Conservation (phyloP, 306 rosid species). For the Dryas drummondii region DNA sequence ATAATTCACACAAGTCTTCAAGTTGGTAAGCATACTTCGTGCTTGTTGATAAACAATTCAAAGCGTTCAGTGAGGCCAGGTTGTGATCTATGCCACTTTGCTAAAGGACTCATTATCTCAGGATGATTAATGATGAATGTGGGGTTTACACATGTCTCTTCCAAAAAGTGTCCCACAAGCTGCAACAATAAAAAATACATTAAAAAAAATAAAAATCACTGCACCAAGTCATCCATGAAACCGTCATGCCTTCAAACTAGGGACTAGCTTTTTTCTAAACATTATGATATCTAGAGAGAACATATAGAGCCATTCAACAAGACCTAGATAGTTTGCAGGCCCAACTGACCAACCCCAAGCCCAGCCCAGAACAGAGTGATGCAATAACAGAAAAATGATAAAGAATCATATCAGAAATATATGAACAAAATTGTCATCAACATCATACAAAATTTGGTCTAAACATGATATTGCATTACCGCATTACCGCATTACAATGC, state of each 20-base stretch:
- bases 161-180: slow-evolving; percentile 97
- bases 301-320: too few relatives aligned
- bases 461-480: background rate
- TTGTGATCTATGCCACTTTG: slow-evolving; percentile 88
- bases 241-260: background rate
- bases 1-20: background rate
- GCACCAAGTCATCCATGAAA: background rate
- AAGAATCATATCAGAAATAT: too few relatives aligned
- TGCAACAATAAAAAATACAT: slow-evolving; percentile 33
- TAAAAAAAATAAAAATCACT: background rate
- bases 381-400: too few relatives aligned
- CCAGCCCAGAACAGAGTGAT: too few relatives aligned
- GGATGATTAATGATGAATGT: slow-evolving; percentile 87
- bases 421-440: background rate
- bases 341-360: too few relatives aligned
- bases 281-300: too few relatives aligned
- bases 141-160: slow-evolving; percentile 82
- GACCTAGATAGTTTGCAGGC: background rate
- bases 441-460: background rate
- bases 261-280: background rate
- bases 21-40: slow-evolving; percentile 51
- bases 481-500: background rate
- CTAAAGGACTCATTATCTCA: slow-evolving; percentile 91
- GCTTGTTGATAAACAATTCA: slow-evolving; percentile 81
- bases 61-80: slow-evolving; percentile 90